phyloP scores from a whole-genome alignment of 176 grass and related monocot species.

The Lolium rigidum region DNA sequence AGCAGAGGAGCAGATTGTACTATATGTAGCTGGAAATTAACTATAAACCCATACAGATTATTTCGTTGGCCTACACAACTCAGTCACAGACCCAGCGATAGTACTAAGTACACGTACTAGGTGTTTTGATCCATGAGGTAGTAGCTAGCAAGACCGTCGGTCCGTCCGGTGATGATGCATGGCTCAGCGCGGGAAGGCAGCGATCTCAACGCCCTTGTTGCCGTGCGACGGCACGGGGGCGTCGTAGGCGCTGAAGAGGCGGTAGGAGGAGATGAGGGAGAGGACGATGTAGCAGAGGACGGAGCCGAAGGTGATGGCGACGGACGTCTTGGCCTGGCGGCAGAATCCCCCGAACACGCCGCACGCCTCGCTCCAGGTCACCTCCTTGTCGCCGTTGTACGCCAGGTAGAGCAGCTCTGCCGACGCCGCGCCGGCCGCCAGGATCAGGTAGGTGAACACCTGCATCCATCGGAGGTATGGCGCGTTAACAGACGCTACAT shows the following conservation, averaged over 20 bases:
- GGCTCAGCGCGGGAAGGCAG: slow-evolving; percentile 67
- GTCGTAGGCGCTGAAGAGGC: slow-evolving; percentile 89
- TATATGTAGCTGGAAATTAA: slow-evolving; percentile 29
- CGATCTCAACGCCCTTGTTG: slow-evolving; percentile 71
- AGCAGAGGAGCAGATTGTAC: background rate
- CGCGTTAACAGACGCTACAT: background rate
- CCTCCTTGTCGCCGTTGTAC: slow-evolving; percentile 83
- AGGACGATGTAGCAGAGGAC: slow-evolving; percentile 80
- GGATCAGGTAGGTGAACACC: slow-evolving; percentile 85
- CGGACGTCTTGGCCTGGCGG: slow-evolving; percentile 65
- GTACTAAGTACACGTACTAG: slow-evolving; percentile 11
- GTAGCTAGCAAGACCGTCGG: background rate
- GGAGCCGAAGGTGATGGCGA: slow-evolving; percentile 81
- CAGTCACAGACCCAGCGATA: background rate
- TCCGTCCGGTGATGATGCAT: background rate
- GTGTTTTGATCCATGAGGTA: background rate
- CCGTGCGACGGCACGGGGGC: slow-evolving; percentile 56
- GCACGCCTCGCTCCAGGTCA: slow-evolving; percentile 94
- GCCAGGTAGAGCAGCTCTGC: slow-evolving; percentile 86
- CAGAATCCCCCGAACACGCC: slow-evolving; percentile 78
- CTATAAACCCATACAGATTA: slow-evolving; percentile 11
- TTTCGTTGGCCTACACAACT: slow-evolving; percentile 16
- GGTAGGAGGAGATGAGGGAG: slow-evolving; percentile 90
- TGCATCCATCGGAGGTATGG: slow-evolving; percentile 21
- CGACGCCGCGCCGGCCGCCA: slow-evolving; percentile 76